Evolutionary conservation across 805 yeast genomes (phyloP).

Genomic region (Yarrowia yakushimensis): DNA sequence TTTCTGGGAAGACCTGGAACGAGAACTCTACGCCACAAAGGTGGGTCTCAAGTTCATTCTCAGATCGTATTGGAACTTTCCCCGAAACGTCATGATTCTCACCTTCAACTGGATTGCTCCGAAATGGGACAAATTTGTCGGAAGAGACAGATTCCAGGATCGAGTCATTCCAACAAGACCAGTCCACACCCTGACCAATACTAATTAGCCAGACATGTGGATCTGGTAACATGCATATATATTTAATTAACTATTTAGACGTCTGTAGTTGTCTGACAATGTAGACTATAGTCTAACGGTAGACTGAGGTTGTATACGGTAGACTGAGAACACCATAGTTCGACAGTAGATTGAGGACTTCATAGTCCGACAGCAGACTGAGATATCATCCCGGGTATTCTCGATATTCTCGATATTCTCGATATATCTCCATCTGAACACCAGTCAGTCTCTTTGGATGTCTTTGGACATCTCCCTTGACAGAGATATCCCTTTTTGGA

Average conservation of each 20-base stretch:
- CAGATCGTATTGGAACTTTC: conserved; percentile 65
- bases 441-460: no score
- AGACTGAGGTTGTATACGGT: background rate
- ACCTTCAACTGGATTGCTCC: conserved; percentile 48
- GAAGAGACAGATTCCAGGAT: conserved; percentile 40
- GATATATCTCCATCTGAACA: no score
- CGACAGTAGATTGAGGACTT: no score
- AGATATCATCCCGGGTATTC: no score
- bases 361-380: no score
- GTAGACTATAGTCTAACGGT: no score
- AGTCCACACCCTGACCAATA: background rate
- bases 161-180: background rate
- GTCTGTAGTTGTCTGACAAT: background rate
- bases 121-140: conserved; percentile 74
- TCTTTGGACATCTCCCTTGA: no score
- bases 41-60: conserved; percentile 64
- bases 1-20: conserved; percentile 45
- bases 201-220: no score
- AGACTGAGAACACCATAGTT: no score
- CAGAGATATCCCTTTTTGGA: no score
- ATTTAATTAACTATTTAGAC: background rate
- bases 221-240: conserved; percentile 3
- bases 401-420: no score
- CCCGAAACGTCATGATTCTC: conserved; percentile 54
- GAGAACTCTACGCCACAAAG: conserved; percentile 51